Conservation (phyloP, 208 protist genomes). For the Acanthamoeba royreba region DNA sequence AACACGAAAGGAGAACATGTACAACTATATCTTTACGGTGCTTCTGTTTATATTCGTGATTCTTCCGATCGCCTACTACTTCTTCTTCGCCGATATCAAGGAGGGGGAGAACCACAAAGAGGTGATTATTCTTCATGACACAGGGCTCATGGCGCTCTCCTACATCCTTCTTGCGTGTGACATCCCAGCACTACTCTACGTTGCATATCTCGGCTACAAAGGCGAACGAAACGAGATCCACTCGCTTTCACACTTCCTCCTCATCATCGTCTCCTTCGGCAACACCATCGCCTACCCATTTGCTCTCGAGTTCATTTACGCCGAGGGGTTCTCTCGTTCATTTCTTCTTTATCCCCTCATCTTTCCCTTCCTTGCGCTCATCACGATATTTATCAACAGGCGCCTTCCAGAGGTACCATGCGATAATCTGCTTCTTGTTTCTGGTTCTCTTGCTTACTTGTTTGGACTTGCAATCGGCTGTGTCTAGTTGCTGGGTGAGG, state of each 20-base stretch:
- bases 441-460: neutral
- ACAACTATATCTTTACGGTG: neutral
- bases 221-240: neutral
- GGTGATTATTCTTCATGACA: neutral
- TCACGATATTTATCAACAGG: neutral
- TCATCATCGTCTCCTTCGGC: conserved; percentile 1
- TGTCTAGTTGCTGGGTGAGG: neutral
- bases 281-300: conserved; percentile 16
- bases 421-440: neutral
- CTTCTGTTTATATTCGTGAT: neutral
- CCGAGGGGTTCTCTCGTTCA: neutral
- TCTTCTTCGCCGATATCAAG: neutral
- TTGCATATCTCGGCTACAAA: neutral
- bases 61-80: neutral
- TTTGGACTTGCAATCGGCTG: neutral
- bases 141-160: neutral
- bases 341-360: conserved; percentile 4
- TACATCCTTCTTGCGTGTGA: neutral
- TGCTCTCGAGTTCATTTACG: neutral
- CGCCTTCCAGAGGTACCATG: neutral
- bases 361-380: neutral
- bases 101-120: neutral
- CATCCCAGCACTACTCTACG: neutral
- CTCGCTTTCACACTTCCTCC: neutral
- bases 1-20: neutral